These are phyloP conservation scores for Colletotrichum chlorophyti DNA, from an alignment of 2,329 filamentous ascomycete genomes.

Conservation along the genomic window DNA sequence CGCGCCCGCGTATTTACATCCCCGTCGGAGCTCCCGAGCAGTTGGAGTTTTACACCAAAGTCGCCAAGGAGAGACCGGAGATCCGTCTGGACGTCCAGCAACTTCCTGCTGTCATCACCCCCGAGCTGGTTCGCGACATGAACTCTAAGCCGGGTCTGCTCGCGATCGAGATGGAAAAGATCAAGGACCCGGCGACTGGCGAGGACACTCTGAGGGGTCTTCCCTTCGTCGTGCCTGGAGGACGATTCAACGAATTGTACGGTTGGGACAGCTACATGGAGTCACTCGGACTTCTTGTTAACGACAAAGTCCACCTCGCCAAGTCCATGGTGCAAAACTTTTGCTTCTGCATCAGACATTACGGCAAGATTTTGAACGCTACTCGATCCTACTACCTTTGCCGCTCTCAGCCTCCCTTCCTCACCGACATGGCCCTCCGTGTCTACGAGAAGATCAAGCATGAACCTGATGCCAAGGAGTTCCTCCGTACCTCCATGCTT, in stretches of 20 bases:
- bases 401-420: constrained; percentile 92
- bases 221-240: constrained; percentile 96
- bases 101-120: constrained; percentile 78
- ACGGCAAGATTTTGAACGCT: constrained; percentile 97
- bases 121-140: constrained; percentile 81
- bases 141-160: constrained; percentile 89
- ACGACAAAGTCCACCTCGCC: constrained; percentile 84
- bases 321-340: constrained; percentile 97
- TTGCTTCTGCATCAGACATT: constrained; percentile 97
- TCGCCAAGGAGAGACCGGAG: constrained; percentile 81
- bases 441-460: constrained; percentile 94
- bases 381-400: constrained; percentile 95
- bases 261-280: constrained; percentile 99
- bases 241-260: constrained; percentile 97
- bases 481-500: constrained; percentile 79
- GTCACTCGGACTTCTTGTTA: constrained; percentile 85
- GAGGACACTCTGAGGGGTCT: constrained; percentile 77
- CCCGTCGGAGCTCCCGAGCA: constrained; percentile 86
- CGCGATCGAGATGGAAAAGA: constrained; percentile 86
- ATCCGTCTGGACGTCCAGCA: constrained; percentile 86
- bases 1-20: constrained; percentile 89
- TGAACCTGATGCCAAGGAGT: constrained; percentile 80
- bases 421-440: constrained; percentile 95
- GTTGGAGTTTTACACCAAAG: constrained; percentile 83
- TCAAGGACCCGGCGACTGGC: constrained; percentile 69